These are phyloP conservation scores for Collybia mongolica DNA, from an alignment of 768 basidiomycete species.

Conservation along the genomic window DNA sequence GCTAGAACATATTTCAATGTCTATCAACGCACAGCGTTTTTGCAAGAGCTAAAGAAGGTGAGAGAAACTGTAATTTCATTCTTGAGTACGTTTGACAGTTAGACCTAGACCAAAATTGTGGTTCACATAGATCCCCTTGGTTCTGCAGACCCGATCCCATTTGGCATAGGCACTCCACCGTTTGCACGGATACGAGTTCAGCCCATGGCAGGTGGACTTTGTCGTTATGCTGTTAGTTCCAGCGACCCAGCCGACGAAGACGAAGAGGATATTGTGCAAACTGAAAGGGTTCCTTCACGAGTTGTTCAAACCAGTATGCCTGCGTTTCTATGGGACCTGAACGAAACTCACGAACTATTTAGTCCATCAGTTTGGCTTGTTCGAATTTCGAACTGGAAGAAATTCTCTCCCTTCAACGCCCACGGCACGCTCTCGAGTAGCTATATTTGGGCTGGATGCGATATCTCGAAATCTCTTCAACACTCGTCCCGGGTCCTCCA, in stretches of 20 bases:
- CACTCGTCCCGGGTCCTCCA: slow-evolving; percentile 61
- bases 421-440: slow-evolving; percentile 72
- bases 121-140: slow-evolving; percentile 82
- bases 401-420: slow-evolving; percentile 85
- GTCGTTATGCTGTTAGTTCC: slow-evolving; percentile 74
- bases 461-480: slow-evolving; percentile 89
- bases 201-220: slow-evolving; percentile 80
- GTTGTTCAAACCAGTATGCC: slow-evolving; percentile 80
- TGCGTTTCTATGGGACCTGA: background rate
- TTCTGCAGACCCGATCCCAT: slow-evolving; percentile 73
- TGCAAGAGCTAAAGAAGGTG: slow-evolving; percentile 81
- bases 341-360: background rate
- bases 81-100: slow-evolving; percentile 3
- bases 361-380: slow-evolving; percentile 90
- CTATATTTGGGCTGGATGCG: slow-evolving; percentile 88
- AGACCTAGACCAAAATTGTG: slow-evolving; percentile 75
- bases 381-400: slow-evolving; percentile 77
- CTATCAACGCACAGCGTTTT: slow-evolving; percentile 77
- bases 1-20: slow-evolving; percentile 90
- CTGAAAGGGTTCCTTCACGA: slow-evolving; percentile 65
- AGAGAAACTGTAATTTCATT: slow-evolving; percentile 10
- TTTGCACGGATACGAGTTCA: slow-evolving; percentile 81
- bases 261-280: slow-evolving; percentile 84
- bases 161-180: slow-evolving; percentile 68
- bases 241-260: slow-evolving; percentile 70